These are phyloP conservation scores for Geopyxis carbonaria DNA, from an alignment of 495 filamentous ascomycete species.

Conservation along the genomic window DNA sequence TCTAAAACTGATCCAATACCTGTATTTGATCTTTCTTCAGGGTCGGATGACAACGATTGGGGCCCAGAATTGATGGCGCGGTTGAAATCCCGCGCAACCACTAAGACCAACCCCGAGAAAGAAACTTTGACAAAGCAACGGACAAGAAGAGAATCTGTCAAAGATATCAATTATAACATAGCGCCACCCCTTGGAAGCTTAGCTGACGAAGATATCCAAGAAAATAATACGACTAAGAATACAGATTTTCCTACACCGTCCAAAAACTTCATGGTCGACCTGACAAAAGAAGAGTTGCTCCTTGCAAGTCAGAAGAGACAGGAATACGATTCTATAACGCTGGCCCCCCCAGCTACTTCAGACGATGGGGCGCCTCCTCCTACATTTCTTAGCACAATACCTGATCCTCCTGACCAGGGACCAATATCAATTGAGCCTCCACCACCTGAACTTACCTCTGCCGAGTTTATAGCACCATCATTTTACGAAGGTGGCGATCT, in stretches of 20 bases:
- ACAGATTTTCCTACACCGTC: no score
- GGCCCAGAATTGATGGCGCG: no score
- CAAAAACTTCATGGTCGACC: neutral
- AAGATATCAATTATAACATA: no score
- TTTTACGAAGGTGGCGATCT: no score
- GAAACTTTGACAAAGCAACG: no score
- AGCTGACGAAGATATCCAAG: neutral
- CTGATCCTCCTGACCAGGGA: constrained; percentile 4
- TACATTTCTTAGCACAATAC: neutral
- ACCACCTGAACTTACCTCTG: no score
- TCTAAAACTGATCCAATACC: neutral
- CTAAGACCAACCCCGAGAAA: neutral
- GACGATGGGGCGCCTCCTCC: neutral
- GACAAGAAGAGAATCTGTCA: no score
- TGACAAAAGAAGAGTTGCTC: neutral
- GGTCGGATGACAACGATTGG: neutral
- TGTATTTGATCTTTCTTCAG: neutral
- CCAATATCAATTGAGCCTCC: no score
- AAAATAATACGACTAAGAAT: neutral
- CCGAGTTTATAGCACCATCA: no score
- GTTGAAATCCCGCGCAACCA: neutral
- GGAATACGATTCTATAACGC: neutral
- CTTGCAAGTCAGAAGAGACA: neutral
- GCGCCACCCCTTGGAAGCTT: no score
- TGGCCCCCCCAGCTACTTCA: neutral